phyloP scores from a whole-genome alignment of 257 asterid species.

The Solanum virginianum region DNA sequence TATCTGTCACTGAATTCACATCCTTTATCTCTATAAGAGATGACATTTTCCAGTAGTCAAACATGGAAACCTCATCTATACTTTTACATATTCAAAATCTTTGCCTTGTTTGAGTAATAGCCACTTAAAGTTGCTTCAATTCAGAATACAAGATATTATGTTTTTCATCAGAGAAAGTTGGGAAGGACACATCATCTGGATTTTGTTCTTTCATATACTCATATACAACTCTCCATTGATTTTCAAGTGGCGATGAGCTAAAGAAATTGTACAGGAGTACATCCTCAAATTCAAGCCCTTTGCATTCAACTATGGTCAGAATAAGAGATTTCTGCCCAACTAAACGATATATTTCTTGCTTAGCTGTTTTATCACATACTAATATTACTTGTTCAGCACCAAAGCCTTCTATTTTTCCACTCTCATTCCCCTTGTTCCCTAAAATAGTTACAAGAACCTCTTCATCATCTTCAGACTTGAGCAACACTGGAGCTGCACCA shows the following conservation, averaged over 20 bases:
- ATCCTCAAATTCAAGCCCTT: constrained; percentile 72
- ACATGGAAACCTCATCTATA: constrained; percentile 28
- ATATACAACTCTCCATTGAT: constrained; percentile 62
- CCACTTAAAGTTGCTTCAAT: constrained; percentile 52
- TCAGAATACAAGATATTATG: constrained; percentile 55
- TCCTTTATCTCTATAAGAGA: constrained; percentile 33
- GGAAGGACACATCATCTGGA: constrained; percentile 31
- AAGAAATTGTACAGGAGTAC: constrained; percentile 60
- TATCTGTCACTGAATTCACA: constrained; percentile 31
- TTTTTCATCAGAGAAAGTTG: constrained; percentile 30
- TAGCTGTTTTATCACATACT: constrained; percentile 40
- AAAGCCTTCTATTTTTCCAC: constrained; percentile 37
- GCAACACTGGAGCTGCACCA: no score
- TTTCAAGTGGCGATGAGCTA: constrained; percentile 43
- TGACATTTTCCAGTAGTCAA: constrained; percentile 44
- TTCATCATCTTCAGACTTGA: constrained; percentile 34
- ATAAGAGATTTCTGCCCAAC: constrained; percentile 47
- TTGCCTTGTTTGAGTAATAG: constrained; percentile 58
- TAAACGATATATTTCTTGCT: constrained; percentile 19
- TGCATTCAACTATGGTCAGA: constrained; percentile 52
- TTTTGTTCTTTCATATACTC: constrained; percentile 29
- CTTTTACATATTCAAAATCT: constrained; percentile 61
- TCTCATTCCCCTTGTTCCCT: constrained; percentile 20
- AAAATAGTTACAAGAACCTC: constrained; percentile 35
- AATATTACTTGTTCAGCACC: constrained; percentile 64